These are phyloP conservation scores for Pterulicium gracile DNA, from an alignment of 1,284 basidiomycete genomes.

Conservation along the genomic window DNA sequence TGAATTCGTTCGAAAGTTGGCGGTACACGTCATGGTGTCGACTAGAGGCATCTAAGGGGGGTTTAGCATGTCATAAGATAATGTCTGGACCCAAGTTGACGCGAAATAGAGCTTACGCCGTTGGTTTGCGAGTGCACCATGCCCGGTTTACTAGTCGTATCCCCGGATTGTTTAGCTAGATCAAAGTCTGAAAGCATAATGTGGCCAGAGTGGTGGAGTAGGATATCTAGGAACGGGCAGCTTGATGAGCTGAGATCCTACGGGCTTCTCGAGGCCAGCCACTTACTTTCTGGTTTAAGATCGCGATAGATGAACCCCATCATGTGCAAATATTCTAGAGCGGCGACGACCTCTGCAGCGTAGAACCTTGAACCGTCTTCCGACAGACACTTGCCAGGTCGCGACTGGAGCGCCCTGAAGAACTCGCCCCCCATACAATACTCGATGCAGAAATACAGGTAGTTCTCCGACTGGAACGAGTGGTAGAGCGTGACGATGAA, in stretches of 20 bases:
- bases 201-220: slow-evolving; percentile 97
- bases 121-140: slow-evolving; percentile 85
- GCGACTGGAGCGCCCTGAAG: slow-evolving; percentile 91
- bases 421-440: slow-evolving; percentile 99
- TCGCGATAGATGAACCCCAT: slow-evolving; percentile 99
- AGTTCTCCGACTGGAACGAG: slow-evolving; percentile 96
- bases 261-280: not conserved
- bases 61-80: slow-evolving; percentile 3
- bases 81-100: not conserved
- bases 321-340: slow-evolving; percentile 95
- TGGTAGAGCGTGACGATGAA: slow-evolving; percentile 98
- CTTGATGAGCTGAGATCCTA: slow-evolving; percentile 2
- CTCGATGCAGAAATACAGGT: slow-evolving; percentile 97
- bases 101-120: slow-evolving; percentile 45
- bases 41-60: slow-evolving; percentile 68
- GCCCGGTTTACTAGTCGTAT: slow-evolving; percentile 80
- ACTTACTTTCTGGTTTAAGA: slow-evolving; percentile 97
- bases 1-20: slow-evolving; percentile 96
- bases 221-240: slow-evolving; percentile 60
- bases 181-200: slow-evolving; percentile 99
- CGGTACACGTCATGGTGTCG: slow-evolving; percentile 96
- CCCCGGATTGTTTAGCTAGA: slow-evolving; percentile 90
- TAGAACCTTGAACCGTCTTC: slow-evolving; percentile 97
- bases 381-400: slow-evolving; percentile 90
- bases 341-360: slow-evolving; percentile 96